Conservation (phyloP, 1,284 basidiomycete genomes). For the Trichosporon ovoides region DNA sequence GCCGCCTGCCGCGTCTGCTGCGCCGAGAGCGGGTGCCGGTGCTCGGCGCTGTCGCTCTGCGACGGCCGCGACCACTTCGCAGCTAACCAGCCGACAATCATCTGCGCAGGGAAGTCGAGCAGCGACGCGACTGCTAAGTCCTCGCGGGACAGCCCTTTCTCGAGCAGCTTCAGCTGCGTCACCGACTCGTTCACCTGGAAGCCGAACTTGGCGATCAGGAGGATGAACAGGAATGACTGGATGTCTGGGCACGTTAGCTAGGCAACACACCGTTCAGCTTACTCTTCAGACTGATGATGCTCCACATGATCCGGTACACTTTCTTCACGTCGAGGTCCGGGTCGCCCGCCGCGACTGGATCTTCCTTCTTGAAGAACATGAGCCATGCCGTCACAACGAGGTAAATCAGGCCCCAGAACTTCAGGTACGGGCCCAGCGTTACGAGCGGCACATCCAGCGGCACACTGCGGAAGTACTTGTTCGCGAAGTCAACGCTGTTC, state of each 20-base stretch:
- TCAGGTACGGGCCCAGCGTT: slow-evolving; percentile 73
- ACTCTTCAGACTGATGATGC: slow-evolving; percentile 88
- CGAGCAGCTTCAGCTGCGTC: slow-evolving; percentile 89
- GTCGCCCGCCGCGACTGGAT: slow-evolving; percentile 63
- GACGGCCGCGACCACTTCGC: slow-evolving; percentile 72
- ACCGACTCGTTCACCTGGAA: slow-evolving; percentile 94
- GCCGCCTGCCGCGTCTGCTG: slow-evolving; percentile 12
- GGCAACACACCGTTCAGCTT: slow-evolving; percentile 32
- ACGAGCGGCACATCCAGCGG: slow-evolving; percentile 71
- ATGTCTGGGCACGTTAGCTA: slow-evolving; percentile 60
- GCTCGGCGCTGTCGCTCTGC: slow-evolving; percentile 6
- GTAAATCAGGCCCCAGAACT: slow-evolving; percentile 79
- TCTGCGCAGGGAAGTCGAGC: slow-evolving; percentile 97
- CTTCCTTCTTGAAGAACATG: slow-evolving; percentile 83
- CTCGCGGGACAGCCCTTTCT: slow-evolving; percentile 92
- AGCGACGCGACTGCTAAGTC: slow-evolving; percentile 91
- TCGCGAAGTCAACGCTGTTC: slow-evolving; percentile 83
- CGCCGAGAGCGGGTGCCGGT: slow-evolving; percentile 31
- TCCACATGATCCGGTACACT: slow-evolving; percentile 93
- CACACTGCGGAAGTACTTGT: slow-evolving; percentile 63
- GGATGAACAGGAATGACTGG: slow-evolving; percentile 79
- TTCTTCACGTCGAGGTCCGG: slow-evolving; percentile 84
- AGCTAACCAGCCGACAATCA: slow-evolving; percentile 91
- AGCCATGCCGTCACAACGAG: slow-evolving; percentile 82
- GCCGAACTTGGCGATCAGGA: slow-evolving; percentile 89